Evolutionary conservation across 164 flowering plant species (phyloP).

Genomic region (Magnolia officinalis): DNA sequence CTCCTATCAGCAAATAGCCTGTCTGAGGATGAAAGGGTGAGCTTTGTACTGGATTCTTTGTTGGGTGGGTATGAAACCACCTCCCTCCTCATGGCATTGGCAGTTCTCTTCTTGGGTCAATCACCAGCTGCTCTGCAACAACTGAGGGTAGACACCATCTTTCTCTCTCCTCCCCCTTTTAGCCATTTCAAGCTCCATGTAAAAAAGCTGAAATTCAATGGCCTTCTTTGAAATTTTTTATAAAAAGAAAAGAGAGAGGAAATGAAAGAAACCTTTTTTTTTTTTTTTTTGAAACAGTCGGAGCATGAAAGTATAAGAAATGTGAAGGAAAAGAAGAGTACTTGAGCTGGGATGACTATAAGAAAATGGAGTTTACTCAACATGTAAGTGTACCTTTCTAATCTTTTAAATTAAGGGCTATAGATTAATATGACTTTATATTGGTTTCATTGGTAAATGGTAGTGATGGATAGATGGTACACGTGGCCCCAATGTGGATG

Average conservation of each 20-base stretch:
- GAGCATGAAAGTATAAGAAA: constrained; percentile 52
- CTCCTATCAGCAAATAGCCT: constrained; percentile 44
- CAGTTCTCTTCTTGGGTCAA: constrained; percentile 47
- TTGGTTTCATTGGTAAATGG: too few relatives aligned
- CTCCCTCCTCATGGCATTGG: constrained; percentile 52
- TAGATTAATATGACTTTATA: too few relatives aligned
- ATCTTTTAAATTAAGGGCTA: too few relatives aligned
- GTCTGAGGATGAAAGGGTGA: constrained; percentile 63
- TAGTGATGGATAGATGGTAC: too few relatives aligned
- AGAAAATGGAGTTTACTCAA: constrained; percentile 62
- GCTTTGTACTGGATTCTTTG: constrained; percentile 60
- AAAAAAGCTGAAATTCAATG: too few relatives aligned
- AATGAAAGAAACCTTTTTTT: neutral
- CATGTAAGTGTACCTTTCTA: constrained; percentile 27
- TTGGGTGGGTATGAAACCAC: constrained; percentile 77
- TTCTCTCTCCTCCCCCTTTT: neutral
- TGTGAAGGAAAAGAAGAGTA: constrained; percentile 34
- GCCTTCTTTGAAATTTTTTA: too few relatives aligned
- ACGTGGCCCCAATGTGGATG: too few relatives aligned
- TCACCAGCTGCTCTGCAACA: constrained; percentile 44
- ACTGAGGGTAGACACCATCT: constrained; percentile 34
- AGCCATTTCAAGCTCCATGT: neutral
- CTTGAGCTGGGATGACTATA: constrained; percentile 65
- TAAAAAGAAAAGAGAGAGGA: too few relatives aligned
- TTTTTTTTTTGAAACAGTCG: constrained; percentile 19